phyloP scores from a whole-genome alignment of 305 asterid species.

The Solanum chacoense region DNA sequence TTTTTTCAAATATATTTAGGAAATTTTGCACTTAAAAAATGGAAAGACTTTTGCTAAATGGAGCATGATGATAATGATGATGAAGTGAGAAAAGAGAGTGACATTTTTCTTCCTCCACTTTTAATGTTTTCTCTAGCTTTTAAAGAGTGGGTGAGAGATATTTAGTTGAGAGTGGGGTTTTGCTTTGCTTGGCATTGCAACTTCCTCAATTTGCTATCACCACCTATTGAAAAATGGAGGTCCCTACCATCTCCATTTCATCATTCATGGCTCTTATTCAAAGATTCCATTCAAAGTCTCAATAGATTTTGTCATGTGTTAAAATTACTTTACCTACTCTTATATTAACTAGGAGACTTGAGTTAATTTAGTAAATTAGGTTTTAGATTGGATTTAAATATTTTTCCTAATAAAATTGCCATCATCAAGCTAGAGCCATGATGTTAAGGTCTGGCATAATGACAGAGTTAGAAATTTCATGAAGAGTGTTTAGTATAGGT shows the following conservation, averaged over 20 bases:
- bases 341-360: not conserved
- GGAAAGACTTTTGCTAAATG: not conserved
- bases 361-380: not conserved
- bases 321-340: conserved; percentile 1
- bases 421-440: not conserved
- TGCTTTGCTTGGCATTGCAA: conserved; percentile 45
- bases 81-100: not conserved
- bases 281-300: not conserved
- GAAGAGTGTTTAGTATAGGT: not conserved
- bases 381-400: not conserved
- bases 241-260: conserved; percentile 1
- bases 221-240: conserved; percentile 1
- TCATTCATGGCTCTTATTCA: not conserved
- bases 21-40: not conserved
- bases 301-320: not conserved
- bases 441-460: not conserved
- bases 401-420: not conserved
- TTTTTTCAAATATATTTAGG: not conserved
- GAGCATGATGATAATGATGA: conserved; percentile 26
- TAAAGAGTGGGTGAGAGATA: not conserved
- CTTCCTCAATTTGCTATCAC: conserved; percentile 24
- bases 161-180: conserved; percentile 18
- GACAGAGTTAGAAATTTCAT: not conserved
- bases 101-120: conserved; percentile 1
- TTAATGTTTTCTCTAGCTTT: not conserved